A percentile compares a stretch with the other conserved stretches of the same genome.
Conservation (phyloP, 2,329 filamentous ascomycete species). For the Botrytis elliptica region DNA sequence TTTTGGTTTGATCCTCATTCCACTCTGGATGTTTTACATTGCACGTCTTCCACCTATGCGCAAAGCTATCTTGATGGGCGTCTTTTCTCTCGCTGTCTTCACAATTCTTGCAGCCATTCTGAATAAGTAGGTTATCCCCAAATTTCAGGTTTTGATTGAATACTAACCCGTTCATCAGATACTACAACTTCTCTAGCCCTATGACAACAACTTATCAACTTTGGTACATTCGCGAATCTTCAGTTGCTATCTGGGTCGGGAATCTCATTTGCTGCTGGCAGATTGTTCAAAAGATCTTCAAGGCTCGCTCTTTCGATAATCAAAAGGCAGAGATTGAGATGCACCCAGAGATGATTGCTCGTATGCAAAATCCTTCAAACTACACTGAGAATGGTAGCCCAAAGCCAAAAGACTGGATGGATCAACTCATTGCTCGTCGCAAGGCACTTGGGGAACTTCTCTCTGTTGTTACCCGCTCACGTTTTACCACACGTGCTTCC, state of each 20-base stretch:
- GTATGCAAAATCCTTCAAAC: conserved; percentile 11
- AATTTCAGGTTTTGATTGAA: background rate
- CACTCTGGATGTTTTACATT: conserved; percentile 44
- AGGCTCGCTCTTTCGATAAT: conserved; percentile 28
- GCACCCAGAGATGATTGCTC: conserved; percentile 18
- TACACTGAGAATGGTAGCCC: conserved; percentile 16
- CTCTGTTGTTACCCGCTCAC: conserved; percentile 4
- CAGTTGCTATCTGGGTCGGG: conserved; percentile 50
- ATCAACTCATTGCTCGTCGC: conserved; percentile 10
- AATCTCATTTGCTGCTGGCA: conserved; percentile 53
- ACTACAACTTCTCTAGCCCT: conserved; percentile 37
- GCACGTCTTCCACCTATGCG: conserved; percentile 43
- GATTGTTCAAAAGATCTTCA: conserved; percentile 31
- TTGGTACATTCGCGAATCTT: conserved; percentile 54
- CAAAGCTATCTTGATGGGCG: conserved; percentile 44
- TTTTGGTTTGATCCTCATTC: conserved; percentile 55
- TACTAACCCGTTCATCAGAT: conserved; percentile 20
- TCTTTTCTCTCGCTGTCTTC: conserved; percentile 52
- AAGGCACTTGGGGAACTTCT: conserved; percentile 4
- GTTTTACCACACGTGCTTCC: conserved; percentile 3
- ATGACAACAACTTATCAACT: conserved; percentile 35
- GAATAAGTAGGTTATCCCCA: conserved; percentile 42
- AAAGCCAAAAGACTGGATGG: conserved; percentile 19
- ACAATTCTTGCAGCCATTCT: conserved; percentile 53
- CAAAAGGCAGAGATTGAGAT: conserved; percentile 16